phyloP scores from a whole-genome alignment of 2,329 filamentous ascomycete genomes.

The Hypoxylon sp. region DNA sequence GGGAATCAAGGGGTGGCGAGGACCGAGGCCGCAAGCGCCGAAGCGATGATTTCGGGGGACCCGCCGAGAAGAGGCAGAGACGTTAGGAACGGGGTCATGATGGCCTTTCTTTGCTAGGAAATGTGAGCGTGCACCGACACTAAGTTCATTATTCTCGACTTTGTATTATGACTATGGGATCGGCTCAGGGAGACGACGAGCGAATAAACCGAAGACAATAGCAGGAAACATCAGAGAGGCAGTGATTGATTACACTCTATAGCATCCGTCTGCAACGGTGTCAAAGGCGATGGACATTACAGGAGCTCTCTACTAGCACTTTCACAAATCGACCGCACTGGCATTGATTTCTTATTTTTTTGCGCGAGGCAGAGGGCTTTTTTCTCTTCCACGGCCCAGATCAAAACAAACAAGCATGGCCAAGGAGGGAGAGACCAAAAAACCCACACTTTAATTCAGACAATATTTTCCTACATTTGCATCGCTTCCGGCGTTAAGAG shows the following conservation, averaged over 20 bases:
- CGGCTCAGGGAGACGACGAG: conserved; percentile 28
- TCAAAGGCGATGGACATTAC: conserved; percentile 16
- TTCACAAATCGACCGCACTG: conserved; percentile 22
- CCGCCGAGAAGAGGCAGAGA: conserved; percentile 67
- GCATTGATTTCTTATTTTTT: conserved; percentile 27
- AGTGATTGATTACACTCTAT: conserved; percentile 38
- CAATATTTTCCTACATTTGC: conserved; percentile 8
- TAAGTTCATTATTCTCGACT: conserved; percentile 40
- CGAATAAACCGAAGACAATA: conserved; percentile 29
- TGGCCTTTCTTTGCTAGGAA: conserved; percentile 31
- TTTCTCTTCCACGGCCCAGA: conserved; percentile 8
- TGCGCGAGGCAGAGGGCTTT: conserved; percentile 12
- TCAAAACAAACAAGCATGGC: conserved; percentile 4
- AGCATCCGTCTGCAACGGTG: conserved; percentile 32
- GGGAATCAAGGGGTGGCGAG: conserved; percentile 56
- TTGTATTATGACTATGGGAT: conserved; percentile 45
- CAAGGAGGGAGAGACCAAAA: conserved; percentile 6
- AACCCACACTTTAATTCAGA: conserved; percentile 19
- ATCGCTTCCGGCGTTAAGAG: conserved; percentile 25
- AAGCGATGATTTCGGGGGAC: conserved; percentile 63
- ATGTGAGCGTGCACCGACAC: conserved; percentile 34
- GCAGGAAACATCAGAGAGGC: conserved; percentile 28
- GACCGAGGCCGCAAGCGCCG: conserved; percentile 60
- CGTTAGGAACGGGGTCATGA: conserved; percentile 53
- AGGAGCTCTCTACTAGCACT: conserved; percentile 23